Conservation (phyloP, 371 early-diverging fungal genomes). For the Mortierella sp. region DNA sequence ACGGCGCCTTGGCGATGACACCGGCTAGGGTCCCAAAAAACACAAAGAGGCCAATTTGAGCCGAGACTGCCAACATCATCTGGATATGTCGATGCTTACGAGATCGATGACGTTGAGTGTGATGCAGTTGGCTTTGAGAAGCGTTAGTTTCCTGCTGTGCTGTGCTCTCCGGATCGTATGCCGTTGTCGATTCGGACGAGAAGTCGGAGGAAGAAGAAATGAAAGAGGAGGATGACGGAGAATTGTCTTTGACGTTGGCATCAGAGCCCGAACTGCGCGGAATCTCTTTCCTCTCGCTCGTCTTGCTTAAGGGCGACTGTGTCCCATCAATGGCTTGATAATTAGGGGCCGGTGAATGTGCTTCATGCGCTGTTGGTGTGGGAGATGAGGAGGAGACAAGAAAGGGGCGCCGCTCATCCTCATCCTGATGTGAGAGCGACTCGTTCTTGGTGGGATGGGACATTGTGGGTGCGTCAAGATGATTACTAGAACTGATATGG, state of each 20-base stretch:
- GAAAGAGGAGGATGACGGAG: constrained; percentile 5
- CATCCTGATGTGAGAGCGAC: background rate
- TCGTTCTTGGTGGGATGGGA: background rate
- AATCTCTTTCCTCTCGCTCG: background rate
- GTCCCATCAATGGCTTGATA: constrained; percentile 9
- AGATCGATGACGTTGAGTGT: constrained; percentile 6
- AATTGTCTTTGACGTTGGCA: background rate
- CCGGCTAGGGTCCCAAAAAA: constrained; percentile 31
- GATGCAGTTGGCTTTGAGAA: background rate
- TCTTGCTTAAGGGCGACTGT: background rate
- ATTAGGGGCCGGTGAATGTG: constrained; percentile 8
- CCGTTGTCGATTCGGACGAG: background rate
- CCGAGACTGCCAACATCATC: constrained; percentile 17
- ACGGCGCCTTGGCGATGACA: constrained; percentile 39
- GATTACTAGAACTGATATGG: too few species aligned
- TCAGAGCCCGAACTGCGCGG: constrained; percentile 5
- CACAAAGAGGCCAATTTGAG: constrained; percentile 38
- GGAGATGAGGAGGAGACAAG: background rate
- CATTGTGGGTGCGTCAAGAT: constrained; percentile 12
- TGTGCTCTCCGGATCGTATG: background rate
- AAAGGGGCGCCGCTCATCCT: constrained; percentile 17
- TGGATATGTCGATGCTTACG: constrained; percentile 9
- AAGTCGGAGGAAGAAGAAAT: background rate
- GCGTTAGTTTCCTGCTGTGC: background rate
- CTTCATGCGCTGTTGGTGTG: background rate